These are phyloP conservation scores for Albophoma yamanashiensis DNA, from an alignment of 2,329 filamentous ascomycete genomes.

Conservation along the genomic window DNA sequence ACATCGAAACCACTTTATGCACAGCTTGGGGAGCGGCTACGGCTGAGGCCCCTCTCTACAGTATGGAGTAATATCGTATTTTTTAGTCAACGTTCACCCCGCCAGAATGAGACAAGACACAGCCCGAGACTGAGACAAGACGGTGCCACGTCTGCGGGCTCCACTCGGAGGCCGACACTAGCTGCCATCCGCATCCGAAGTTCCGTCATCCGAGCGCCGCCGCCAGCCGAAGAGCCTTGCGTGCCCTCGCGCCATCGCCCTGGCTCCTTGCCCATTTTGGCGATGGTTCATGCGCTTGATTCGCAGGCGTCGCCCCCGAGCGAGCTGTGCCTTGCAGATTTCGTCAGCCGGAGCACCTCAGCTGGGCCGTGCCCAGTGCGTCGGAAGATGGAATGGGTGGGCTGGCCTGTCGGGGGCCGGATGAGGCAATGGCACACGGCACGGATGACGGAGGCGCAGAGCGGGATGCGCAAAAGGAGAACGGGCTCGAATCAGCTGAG, in stretches of 20 bases:
- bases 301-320: neutral
- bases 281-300: neutral
- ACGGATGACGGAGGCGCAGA: neutral
- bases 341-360: neutral
- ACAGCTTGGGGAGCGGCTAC: neutral
- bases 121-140: neutral
- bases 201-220: constrained; percentile 15
- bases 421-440: neutral
- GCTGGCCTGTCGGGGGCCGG: neutral
- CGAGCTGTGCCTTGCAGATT: neutral
- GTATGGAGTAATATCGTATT: neutral
- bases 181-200: constrained; percentile 11
- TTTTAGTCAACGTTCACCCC: neutral
- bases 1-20: neutral
- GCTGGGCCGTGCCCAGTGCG: neutral
- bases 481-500: neutral
- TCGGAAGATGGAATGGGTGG: neutral
- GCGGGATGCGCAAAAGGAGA: neutral
- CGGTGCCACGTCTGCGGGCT: neutral
- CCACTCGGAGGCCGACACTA: neutral
- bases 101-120: neutral
- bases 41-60: neutral
- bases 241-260: neutral
- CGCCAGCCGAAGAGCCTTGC: neutral
- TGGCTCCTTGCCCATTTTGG: constrained; percentile 2